A percentile compares a stretch with the other conserved stretches of the same genome.
Conservation (phyloP, 805 yeast species). For the Candida oleophila region DNA sequence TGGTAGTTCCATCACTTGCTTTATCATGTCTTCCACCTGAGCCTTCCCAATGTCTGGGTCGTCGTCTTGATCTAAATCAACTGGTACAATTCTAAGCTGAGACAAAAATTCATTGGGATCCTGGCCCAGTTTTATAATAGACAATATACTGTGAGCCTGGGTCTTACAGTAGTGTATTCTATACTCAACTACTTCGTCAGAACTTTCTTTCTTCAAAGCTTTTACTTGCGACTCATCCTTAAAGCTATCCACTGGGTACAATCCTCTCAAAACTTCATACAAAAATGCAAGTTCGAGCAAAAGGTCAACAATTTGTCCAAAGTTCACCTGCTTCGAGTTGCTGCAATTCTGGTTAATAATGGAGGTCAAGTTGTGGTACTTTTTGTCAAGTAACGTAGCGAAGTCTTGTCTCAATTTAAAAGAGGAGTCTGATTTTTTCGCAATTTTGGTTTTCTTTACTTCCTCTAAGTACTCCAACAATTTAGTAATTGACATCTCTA, state of each 20-base stretch:
- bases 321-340: background rate
- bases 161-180: conserved; percentile 6
- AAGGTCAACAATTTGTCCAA: conserved; percentile 3
- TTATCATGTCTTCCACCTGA: conserved; percentile 4
- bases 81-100: conserved; percentile 15
- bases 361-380: conserved; percentile 1
- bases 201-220: background rate
- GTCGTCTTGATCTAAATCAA: conserved; percentile 11
- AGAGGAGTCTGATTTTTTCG: background rate
- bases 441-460: background rate
- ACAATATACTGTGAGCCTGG: conserved; percentile 4
- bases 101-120: background rate
- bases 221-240: background rate
- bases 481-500: background rate
- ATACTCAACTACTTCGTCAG: conserved; percentile 2
- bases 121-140: conserved; percentile 6
- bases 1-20: conserved; percentile 12
- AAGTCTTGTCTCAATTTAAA: background rate
- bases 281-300: conserved; percentile 4
- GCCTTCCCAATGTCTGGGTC: conserved; percentile 15
- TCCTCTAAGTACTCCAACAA: conserved; percentile 4
- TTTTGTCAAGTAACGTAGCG: background rate
- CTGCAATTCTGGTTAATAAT: background rate
- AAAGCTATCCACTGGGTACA: background rate
- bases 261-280: conserved; percentile 3